These are phyloP conservation scores for Stephanodiscus minutulus DNA, from an alignment of 108 stramenopile genomes.

Conservation along the genomic window DNA sequence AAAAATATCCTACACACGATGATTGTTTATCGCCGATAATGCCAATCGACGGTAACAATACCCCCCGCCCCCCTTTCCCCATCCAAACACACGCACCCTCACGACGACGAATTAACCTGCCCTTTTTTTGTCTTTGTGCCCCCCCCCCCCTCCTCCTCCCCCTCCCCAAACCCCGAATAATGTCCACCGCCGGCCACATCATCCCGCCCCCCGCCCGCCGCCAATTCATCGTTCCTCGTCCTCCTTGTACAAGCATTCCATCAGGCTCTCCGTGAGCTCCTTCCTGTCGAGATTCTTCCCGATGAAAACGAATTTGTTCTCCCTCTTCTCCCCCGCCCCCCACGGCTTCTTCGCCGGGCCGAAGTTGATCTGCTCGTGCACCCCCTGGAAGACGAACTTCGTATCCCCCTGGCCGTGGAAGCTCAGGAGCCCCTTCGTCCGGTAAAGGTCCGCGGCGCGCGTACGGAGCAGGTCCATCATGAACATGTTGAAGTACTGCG, in stretches of 20 bases:
- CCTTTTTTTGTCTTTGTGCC: too few species aligned
- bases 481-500: conserved; percentile 96
- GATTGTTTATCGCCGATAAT: too few species aligned
- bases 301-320: conserved; percentile 96
- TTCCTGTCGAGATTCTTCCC: conserved; percentile 90
- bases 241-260: conserved; percentile 92
- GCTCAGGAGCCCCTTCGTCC: conserved; percentile 90
- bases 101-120: too few species aligned
- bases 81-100: too few species aligned
- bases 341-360: conserved; percentile 91
- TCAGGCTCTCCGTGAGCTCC: conserved; percentile 82
- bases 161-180: not conserved
- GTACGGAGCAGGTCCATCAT: conserved; percentile 93
- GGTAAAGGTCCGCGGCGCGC: conserved; percentile 91
- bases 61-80: too few species aligned
- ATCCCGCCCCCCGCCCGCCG: too few species aligned
- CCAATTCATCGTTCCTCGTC: conserved; percentile 32
- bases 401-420: conserved; percentile 94
- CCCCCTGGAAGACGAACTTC: conserved; percentile 97
- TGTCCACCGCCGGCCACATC: too few species aligned
- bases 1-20: too few species aligned
- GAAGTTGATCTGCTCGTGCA: conserved; percentile 97
- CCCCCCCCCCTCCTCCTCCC: too few species aligned
- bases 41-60: too few species aligned
- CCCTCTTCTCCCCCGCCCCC: conserved; percentile 70